Percentiles rank a stretch among this genome's conserved stretches.
Conservation (phyloP, 495 filamentous ascomycete genomes). For the Penicillium roqueforti region DNA sequence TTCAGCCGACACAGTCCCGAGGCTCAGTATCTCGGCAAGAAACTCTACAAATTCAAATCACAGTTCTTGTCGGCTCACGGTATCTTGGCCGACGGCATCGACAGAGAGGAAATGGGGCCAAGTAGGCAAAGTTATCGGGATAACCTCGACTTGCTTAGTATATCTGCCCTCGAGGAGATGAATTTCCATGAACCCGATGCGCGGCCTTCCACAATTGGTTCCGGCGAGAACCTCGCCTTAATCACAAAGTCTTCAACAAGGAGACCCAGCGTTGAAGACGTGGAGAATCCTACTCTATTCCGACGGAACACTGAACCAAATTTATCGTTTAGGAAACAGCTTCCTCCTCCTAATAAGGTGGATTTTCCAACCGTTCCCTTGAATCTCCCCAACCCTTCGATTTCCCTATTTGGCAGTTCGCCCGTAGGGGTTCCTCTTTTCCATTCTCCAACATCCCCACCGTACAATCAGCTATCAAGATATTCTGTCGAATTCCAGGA, state of each 20-base stretch:
- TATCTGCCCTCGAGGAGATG: constrained; percentile 35
- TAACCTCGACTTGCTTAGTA: constrained; percentile 39
- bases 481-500: constrained; percentile 44
- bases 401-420: constrained; percentile 33
- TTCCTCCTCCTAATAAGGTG: constrained; percentile 18
- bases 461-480: constrained; percentile 29
- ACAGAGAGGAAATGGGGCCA: constrained; percentile 33
- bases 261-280: constrained; percentile 3
- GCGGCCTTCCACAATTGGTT: constrained; percentile 15
- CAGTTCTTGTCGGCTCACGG: constrained; percentile 40
- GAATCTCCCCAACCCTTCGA: constrained; percentile 19
- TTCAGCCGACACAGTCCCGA: constrained; percentile 45
- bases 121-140: constrained; percentile 43
- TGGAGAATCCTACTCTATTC: constrained; percentile 11
- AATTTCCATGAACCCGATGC: constrained; percentile 22
- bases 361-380: constrained; percentile 24
- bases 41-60: constrained; percentile 41
- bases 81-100: constrained; percentile 36
- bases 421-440: constrained; percentile 36
- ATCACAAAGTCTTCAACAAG: constrained; percentile 16
- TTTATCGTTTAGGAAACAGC: constrained; percentile 15
- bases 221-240: constrained; percentile 22
- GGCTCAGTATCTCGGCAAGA: constrained; percentile 37
- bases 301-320: constrained; percentile 9
- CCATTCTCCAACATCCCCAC: constrained; percentile 16